Evolutionary conservation across 225 moss, liverwort and hornwort genomes (phyloP), one percentile per base, ranked within the genome.

Genomic region (Bryoerythrophyllum caledonicum): DNA sequence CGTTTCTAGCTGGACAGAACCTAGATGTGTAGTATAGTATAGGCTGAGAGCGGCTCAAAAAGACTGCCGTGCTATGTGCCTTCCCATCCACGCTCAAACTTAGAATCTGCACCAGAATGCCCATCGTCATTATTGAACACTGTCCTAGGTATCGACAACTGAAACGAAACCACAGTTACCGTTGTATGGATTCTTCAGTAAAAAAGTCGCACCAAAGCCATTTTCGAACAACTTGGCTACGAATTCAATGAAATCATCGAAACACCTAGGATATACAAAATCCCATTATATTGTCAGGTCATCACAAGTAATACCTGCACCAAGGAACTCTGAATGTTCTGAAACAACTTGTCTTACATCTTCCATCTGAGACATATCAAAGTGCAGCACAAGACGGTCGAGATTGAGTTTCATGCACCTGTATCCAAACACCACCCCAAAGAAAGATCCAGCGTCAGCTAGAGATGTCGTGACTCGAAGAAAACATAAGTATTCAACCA

Each of bases 271-370:
- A 34, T 79, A 70, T 53, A 77, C 71, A 79, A 87, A 52, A 81
- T 79, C 35, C 85, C 72, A 38, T 38, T 10, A 10, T 35, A 85
- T 43, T 44, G 81, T 82, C 70, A 73, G 69, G 68, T 87, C 84
- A 20, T 82, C 82, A 63, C 84, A 76, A 35, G 35, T 68, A 26
- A 86, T 79, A 76, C 83, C 78, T 52, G 83, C 72, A 65, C 84
- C 83, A 70, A 90, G 72, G n/a, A 89, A 35, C 19, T 72, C 82
- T 3, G 84, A 79, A 74, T 86, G 78, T 71, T 78, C 83, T 20
- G 81, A 66, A 27, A 80, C 81, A 58, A 65, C 44, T 44, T 26
- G 28, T 44, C 60, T 59, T n/a, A 60, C 44, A 60, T 77, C 78
- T 48, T 84, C 87, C 82, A 48, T 76, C 87, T 86, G 85, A 37